Percentiles rank a stretch among this genome's conserved stretches.
These are phyloP conservation scores for Globisporangium takayamanum DNA, from an alignment of 352 stramenopile genomes.

Conservation along the genomic window DNA sequence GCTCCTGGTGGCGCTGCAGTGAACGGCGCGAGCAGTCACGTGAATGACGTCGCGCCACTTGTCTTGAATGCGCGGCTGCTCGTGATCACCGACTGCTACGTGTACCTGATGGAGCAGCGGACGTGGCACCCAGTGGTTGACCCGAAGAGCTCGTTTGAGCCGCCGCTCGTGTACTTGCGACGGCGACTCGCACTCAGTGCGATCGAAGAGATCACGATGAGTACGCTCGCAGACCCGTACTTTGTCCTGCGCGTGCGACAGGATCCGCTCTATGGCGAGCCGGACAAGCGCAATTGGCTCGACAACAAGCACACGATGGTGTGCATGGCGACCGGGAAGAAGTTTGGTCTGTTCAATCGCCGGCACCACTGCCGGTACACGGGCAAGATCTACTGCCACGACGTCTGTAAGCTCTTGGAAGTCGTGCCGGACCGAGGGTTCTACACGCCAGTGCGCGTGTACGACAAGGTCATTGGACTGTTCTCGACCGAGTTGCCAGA, in stretches of 20 bases:
- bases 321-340: constrained; percentile 82
- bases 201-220: constrained; percentile 78
- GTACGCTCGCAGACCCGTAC: constrained; percentile 74
- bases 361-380: constrained; percentile 85
- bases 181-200: constrained; percentile 49
- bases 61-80: constrained; percentile 38
- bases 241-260: constrained; percentile 65
- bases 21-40: constrained; percentile 2
- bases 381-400: constrained; percentile 82
- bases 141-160: constrained; percentile 42
- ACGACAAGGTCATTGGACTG: constrained; percentile 66
- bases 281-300: constrained; percentile 77
- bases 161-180: constrained; percentile 67
- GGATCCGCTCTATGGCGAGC: constrained; percentile 42
- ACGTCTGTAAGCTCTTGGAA: constrained; percentile 73
- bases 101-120: constrained; percentile 79
- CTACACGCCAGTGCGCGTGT: constrained; percentile 74
- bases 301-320: constrained; percentile 81
- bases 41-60: constrained; percentile 28
- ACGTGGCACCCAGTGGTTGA: constrained; percentile 51
- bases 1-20: constrained; percentile 10
- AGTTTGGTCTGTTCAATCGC: constrained; percentile 85
- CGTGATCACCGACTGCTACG: constrained; percentile 59
- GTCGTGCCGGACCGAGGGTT: constrained; percentile 77
- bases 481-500: constrained; percentile 83